Evolutionary conservation across 1,284 basidiomycete genomes (phyloP).

Genomic region (Pholiota adiposa): DNA sequence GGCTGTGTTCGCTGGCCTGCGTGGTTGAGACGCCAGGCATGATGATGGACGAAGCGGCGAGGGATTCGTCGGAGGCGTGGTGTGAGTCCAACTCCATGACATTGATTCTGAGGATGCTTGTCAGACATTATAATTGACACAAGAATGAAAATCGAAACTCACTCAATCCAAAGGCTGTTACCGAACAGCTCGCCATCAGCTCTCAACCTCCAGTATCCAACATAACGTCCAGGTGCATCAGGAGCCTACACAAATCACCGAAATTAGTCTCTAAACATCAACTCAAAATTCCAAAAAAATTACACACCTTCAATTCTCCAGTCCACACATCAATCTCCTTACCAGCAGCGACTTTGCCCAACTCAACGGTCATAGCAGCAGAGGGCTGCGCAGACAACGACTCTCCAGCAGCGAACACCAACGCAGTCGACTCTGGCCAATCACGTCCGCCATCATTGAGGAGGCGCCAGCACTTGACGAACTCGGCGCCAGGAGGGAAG

Average conservation of each 20-base stretch:
- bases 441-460: slow-evolving; percentile 61
- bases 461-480: slow-evolving; percentile 82
- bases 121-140: not conserved
- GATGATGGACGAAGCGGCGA: slow-evolving; percentile 71
- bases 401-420: slow-evolving; percentile 74
- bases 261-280: not conserved
- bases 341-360: slow-evolving; percentile 60
- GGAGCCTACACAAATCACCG: slow-evolving; percentile 58
- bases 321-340: slow-evolving; percentile 67
- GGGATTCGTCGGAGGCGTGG: slow-evolving; percentile 48
- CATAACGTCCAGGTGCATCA: slow-evolving; percentile 70
- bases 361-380: slow-evolving; percentile 33
- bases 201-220: slow-evolving; percentile 75
- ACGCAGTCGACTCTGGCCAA: slow-evolving; percentile 71
- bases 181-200: slow-evolving; percentile 71
- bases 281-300: not conserved
- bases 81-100: slow-evolving; percentile 55
- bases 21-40: slow-evolving; percentile 37
- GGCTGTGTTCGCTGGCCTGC: slow-evolving; percentile 22
- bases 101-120: slow-evolving; percentile 52
- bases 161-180: slow-evolving; percentile 79
- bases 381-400: slow-evolving; percentile 30
- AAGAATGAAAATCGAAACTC: slow-evolving; percentile 13
- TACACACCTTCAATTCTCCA: slow-evolving; percentile 68
- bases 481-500: slow-evolving; percentile 83